phyloP scores from a whole-genome alignment of 257 asterid genomes.

The Capsicum chinense region DNA sequence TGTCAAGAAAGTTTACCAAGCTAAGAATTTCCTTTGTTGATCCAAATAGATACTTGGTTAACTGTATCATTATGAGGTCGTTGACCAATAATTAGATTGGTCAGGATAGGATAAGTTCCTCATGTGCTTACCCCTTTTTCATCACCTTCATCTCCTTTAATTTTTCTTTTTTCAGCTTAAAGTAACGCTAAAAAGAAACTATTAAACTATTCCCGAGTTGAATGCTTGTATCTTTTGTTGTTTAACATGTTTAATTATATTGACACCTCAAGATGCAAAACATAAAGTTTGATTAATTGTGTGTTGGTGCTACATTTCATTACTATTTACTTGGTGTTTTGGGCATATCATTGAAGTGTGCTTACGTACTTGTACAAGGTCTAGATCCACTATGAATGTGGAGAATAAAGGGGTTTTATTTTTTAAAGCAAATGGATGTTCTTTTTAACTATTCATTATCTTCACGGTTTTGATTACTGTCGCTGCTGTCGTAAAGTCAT shows the following conservation, averaged over 20 bases:
- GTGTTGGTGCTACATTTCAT: slow-evolving; percentile 43
- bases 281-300: slow-evolving; percentile 31
- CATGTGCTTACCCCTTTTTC: slow-evolving; percentile 36
- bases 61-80: slow-evolving; percentile 20
- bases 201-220: slow-evolving; percentile 20
- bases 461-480: background rate
- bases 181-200: background rate
- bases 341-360: slow-evolving; percentile 39
- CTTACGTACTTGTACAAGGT: slow-evolving; percentile 45
- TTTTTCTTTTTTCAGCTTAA: slow-evolving; percentile 42
- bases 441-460: slow-evolving; percentile 25
- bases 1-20: background rate
- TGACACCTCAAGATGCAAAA: slow-evolving; percentile 43
- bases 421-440: slow-evolving; percentile 33
- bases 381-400: slow-evolving; percentile 47
- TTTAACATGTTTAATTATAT: slow-evolving; percentile 28
- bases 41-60: background rate
- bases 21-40: background rate
- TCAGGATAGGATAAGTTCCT: slow-evolving; percentile 33
- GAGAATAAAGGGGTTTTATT: slow-evolving; percentile 42
- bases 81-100: slow-evolving; percentile 19
- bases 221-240: slow-evolving; percentile 26
- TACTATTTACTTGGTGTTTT: slow-evolving; percentile 34
- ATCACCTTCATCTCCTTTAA: slow-evolving; percentile 22
- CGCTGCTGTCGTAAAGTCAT: background rate